Base-by-base conservation (phyloP, 108 stramenopile species). In the Cyclotella sp. region DNA sequence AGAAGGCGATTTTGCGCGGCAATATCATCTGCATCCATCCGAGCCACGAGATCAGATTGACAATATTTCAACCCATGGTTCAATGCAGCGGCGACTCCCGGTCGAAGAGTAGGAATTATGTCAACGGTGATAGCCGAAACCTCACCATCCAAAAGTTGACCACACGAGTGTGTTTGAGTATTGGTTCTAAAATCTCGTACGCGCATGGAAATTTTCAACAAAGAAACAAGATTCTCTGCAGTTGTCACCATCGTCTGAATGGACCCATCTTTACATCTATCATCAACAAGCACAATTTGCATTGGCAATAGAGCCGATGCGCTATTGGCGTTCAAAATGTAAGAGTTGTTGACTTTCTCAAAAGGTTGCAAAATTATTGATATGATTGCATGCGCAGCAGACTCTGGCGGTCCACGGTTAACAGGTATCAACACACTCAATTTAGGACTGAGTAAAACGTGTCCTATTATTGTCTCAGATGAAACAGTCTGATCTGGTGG, bases 1-100 rank as follows among this genome's bases (percentile, higher is more conserved):
- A 69, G 21, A 0, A 84, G 64, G 19, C 86, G 71, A 15, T 58
- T 57, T 49, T 73, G 54, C 16, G 72, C 39, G 22, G 49, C 61
- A 46, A 83, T 43, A 27, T 86, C 85, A 76, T 86, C 85, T 30
- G 85, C 82, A 44, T 86, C 85, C 81, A 86, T 82, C 53, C 85
- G 64, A 10, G 85, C 85, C 15, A 86, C 68, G 14, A 86, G 30
- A 4, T 79, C 68, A 28, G 69, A 29, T 22, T 12, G 40, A 51
- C 78, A 79, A 28, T 69, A n/a, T 9, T 53, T 18, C 18, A 86
- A 45, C 10, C 85, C 85, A 18, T 54, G n/a, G 51, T 86, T 86
- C 68, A 86, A 61, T 16, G 85, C 85, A 40, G 45, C 15, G 39
- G 82, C 82, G 16, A 86, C 41, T 14, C 85, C 85, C 45, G 53